Base-by-base conservation (phyloP, 129 eudicot genomes). In the Tagetes erecta region DNA sequence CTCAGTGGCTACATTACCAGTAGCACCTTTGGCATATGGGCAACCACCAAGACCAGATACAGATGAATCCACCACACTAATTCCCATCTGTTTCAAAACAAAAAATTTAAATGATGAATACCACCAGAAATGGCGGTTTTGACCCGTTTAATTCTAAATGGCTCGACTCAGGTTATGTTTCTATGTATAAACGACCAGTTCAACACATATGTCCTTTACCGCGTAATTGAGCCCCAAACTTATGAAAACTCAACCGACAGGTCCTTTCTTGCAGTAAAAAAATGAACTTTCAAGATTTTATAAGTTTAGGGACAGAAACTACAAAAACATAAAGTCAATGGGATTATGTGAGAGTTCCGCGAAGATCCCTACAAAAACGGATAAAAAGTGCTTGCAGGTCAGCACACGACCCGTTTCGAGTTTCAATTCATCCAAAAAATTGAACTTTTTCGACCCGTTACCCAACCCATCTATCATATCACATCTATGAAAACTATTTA, bases 11-110 rank as follows among this genome's bases (percentile, higher is more conserved):
- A 87, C 96, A 76, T 92, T 92, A 31, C 95, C 95, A 1, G 92
- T 77, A 9, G 96, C 98, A 76, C 98, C 94, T 86, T 92, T 92
- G 8, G 98, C 97, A 66, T 92, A 92, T 36, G 96, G 98, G 73
- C 98, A 92, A 31, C 98, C 96, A 34, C 97, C 97, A 44, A 89
- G 91, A 30, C 96, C 97, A 20, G 96, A 80, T 30, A 92, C 83
- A 50, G 97, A 89, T 36, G 96, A 89, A 81, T 92, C 97, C 78
- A 89, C 92, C 42, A 81, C 87, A 78, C 90, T 79, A 65, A 92
- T 87, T 57, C 96, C 96, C 94, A 92, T 85, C 96, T 92, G 82
- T 67, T 60, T 53, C 1, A 13, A 1, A 35, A 53, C 53, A 51
- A 59, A 30, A 39, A 31, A 63, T 0, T 12, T 5, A 6, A 62